These are phyloP conservation scores for Phytophthora pseudosyringae DNA, from an alignment of 352 stramenopile genomes.

Conservation along the genomic window DNA sequence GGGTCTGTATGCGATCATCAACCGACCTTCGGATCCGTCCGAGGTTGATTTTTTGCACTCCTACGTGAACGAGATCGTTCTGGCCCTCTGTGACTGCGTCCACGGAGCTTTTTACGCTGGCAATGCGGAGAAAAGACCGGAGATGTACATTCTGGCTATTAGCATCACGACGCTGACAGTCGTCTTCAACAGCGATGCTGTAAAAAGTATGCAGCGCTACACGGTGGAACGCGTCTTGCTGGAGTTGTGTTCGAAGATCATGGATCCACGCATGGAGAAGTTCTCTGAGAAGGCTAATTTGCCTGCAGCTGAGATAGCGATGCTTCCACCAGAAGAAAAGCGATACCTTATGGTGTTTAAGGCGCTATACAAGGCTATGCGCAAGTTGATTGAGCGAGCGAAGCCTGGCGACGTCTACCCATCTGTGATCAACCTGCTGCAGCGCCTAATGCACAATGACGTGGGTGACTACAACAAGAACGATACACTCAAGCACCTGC, in stretches of 20 bases:
- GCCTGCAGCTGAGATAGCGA: conserved; percentile 42
- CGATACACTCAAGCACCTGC: conserved; percentile 70
- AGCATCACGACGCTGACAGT: conserved; percentile 71
- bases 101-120: conserved; percentile 71
- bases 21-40: conserved; percentile 54
- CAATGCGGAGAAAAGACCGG: conserved; percentile 68
- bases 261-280: conserved; percentile 75
- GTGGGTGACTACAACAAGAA: conserved; percentile 82
- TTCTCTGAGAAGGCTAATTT: conserved; percentile 51
- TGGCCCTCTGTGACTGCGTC: conserved; percentile 77
- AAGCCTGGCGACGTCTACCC: conserved; percentile 78
- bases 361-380: conserved; percentile 69
- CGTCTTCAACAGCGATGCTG: conserved; percentile 63
- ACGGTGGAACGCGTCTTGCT: conserved; percentile 81
- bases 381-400: conserved; percentile 59
- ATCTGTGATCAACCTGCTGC: conserved; percentile 78
- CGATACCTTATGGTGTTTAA: conserved; percentile 76
- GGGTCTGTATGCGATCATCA: conserved; percentile 80
- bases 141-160: conserved; percentile 75
- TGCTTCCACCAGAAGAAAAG: conserved; percentile 61
- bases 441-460: conserved; percentile 82
- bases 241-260: conserved; percentile 75
- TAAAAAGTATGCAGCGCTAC: conserved; percentile 73
- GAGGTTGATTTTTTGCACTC: conserved; percentile 73
- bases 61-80: conserved; percentile 83